Conservation (phyloP, 2,329 filamentous ascomycete species). For the Myriosclerotinia scirpicola region DNA sequence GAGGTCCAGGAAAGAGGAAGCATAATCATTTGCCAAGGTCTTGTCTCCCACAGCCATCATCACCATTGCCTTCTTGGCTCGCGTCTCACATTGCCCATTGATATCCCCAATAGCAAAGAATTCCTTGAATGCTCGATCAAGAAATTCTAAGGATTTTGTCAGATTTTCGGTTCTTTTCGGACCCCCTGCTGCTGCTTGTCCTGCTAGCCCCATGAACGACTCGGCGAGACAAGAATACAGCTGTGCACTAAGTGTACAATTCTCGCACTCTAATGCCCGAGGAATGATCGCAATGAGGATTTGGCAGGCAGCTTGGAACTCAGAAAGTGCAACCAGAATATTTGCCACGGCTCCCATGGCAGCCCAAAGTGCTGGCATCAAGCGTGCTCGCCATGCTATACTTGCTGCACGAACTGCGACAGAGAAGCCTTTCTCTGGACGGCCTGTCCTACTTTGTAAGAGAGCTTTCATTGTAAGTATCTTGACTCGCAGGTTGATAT, state of each 20-base stretch:
- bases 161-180: conserved; percentile 50
- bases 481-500: conserved; percentile 60
- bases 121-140: conserved; percentile 44
- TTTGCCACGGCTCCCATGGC: conserved; percentile 56
- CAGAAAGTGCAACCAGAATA: conserved; percentile 59
- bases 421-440: conserved; percentile 64
- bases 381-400: conserved; percentile 57
- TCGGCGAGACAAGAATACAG: conserved; percentile 62
- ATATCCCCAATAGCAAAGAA: conserved; percentile 60
- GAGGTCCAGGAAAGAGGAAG: conserved; percentile 54
- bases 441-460: conserved; percentile 58
- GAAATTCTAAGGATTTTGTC: conserved; percentile 42
- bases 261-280: conserved; percentile 60
- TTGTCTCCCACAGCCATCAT: conserved; percentile 58
- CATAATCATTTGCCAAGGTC: conserved; percentile 55
- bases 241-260: conserved; percentile 55
- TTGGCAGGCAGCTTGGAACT: conserved; percentile 56
- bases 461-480: conserved; percentile 62
- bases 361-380: conserved; percentile 61
- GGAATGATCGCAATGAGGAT: conserved; percentile 63
- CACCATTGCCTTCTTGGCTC: conserved; percentile 66
- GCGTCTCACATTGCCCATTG: conserved; percentile 59
- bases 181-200: conserved; percentile 43
- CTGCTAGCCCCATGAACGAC: conserved; percentile 63
- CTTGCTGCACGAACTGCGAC: conserved; percentile 63